phyloP scores from a whole-genome alignment of 1,139 yeast genomes.

The Kodamaea fungicola region DNA sequence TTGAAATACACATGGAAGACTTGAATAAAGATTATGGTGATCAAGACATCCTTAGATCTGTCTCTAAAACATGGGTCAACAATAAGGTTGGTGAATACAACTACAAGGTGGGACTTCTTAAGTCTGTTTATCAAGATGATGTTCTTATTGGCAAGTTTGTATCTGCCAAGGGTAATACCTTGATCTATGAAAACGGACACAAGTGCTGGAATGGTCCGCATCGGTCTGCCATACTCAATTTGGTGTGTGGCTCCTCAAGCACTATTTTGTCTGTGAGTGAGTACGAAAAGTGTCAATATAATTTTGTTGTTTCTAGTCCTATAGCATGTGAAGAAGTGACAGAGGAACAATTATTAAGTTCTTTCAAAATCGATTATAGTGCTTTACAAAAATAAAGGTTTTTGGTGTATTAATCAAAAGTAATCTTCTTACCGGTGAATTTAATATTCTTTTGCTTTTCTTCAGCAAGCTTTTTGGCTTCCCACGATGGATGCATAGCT shows the following conservation, averaged over 20 bases:
- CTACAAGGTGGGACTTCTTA: slow-evolving; percentile 61
- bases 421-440: slow-evolving; percentile 82
- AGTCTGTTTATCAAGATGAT: slow-evolving; percentile 57
- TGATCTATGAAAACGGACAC: slow-evolving; percentile 60
- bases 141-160: slow-evolving; percentile 55
- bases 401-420: slow-evolving; percentile 44
- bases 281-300: slow-evolving; percentile 84
- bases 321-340: slow-evolving; percentile 54
- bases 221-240: slow-evolving; percentile 62
- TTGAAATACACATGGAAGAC: slow-evolving; percentile 30
- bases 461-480: slow-evolving; percentile 73
- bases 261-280: slow-evolving; percentile 68
- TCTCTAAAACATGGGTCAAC: slow-evolving; percentile 47
- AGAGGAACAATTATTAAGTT: slow-evolving; percentile 27
- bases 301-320: slow-evolving; percentile 62
- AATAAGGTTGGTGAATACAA: slow-evolving; percentile 63
- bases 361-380: slow-evolving; percentile 27
- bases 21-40: slow-evolving; percentile 55
- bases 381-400: slow-evolving; percentile 7
- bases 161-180: slow-evolving; percentile 32
- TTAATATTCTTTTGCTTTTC: slow-evolving; percentile 61
- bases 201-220: slow-evolving; percentile 95
- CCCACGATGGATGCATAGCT: slow-evolving; percentile 91
- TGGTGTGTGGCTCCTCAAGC: slow-evolving; percentile 64
- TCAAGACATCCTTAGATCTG: slow-evolving; percentile 60